phyloP scores from a whole-genome alignment of 345 rosid species.

The Excoecaria agallocha region DNA sequence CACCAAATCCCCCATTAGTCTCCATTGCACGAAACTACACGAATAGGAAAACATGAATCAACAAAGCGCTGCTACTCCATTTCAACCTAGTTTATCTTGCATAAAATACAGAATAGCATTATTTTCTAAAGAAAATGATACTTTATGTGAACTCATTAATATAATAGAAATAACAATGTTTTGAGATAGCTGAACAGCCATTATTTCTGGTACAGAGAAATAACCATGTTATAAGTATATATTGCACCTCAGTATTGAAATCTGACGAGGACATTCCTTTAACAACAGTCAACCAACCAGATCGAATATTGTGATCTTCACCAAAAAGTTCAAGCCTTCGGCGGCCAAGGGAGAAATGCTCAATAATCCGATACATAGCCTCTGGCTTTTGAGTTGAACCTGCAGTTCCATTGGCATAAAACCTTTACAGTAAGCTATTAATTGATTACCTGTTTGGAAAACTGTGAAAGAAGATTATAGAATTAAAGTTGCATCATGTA shows the following conservation, averaged over 20 bases:
- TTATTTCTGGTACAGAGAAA: not conserved
- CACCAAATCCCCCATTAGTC: slow-evolving; percentile 9
- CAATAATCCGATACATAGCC: slow-evolving; percentile 96
- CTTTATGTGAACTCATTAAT: not conserved
- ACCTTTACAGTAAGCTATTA: not conserved
- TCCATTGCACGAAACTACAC: not conserved
- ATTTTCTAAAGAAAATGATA: not conserved
- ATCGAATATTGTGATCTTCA: slow-evolving; percentile 91
- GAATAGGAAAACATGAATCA: not conserved
- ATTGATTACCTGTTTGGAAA: not conserved
- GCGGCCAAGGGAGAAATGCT: slow-evolving; percentile 95
- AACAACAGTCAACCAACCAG: slow-evolving; percentile 96
- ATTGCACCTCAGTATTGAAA: slow-evolving; percentile 70
- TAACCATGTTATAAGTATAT: slow-evolving; percentile 7
- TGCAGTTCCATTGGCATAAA: slow-evolving; percentile 31
- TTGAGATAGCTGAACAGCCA: too few relatives aligned
- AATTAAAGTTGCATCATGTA: not conserved
- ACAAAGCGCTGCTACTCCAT: not conserved
- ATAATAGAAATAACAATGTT: too few relatives aligned
- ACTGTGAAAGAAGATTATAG: not conserved
- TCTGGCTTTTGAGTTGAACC: slow-evolving; percentile 97
- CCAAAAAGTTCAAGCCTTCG: slow-evolving; percentile 98
- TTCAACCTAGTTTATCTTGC: not conserved
- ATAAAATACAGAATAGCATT: not conserved
- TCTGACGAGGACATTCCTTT: slow-evolving; percentile 84